Base-by-base conservation (phyloP, 208 protist species). In the Leishmania lainsoni region DNA sequence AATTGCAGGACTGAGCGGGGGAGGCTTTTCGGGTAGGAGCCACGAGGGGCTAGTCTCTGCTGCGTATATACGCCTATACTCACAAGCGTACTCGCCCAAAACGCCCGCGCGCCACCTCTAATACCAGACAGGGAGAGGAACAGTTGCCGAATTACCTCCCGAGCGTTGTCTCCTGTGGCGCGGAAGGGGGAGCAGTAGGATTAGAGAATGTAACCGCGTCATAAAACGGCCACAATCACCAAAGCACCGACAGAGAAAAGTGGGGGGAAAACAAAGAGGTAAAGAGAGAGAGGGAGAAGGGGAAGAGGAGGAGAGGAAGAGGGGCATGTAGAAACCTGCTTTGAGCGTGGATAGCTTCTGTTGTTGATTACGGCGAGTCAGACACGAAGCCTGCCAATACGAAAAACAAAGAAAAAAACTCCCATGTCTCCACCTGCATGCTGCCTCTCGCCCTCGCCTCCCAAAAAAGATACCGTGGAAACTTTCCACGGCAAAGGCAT, bases 71-170 rank as follows among this genome's bases (percentile, higher is more conserved):
- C 16, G 5, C 66, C 32, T 49, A 72, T 2, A 29, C 39, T 39
- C 73, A 77, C 56, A 77, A 54, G 26, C 74, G 22, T n/a, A 39
- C 70, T 29, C 42, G 68, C 35, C 49, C 68, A n/a, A n/a, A 52
- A 20, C 51, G 52, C 35, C 35, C 10, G 10, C 56, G 61, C 58
- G 59, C 69, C 45, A 54, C 17, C 29, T 35, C 20, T 29, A n/a
- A 26, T 22, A 52, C 45, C 14, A 52, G 45, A 22, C 22, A 51
- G 26, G 26, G 45, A 22, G 26, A 52, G 22, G 26, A 73, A 29
- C 6, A 26, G 45, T 20, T 5, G 20, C 45, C 35, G 39, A 73
- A 49, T 54, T 29, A 5, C 4, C 69, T 6, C 26, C 12, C 20
- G 22, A 35, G 26, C 45, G 6, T 73, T 29, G 8, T 26, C 35